Evolutionary conservation across 352 stramenopile species (phyloP).

Genomic region (Phytophthora chlamydospora): DNA sequence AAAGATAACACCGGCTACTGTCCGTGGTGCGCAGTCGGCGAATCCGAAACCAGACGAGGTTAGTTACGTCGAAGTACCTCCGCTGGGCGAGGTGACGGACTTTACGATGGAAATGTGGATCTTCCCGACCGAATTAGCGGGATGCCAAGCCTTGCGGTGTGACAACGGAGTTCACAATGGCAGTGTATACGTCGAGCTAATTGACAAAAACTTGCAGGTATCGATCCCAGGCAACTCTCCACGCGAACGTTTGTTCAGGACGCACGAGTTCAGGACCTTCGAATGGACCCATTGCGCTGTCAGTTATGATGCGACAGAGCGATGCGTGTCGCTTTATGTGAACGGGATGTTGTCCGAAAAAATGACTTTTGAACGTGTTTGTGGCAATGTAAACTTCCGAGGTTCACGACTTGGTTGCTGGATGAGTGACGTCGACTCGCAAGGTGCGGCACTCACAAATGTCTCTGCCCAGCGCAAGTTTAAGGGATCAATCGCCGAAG

Average conservation of each 20-base stretch:
- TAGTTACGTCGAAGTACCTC: conserved; percentile 71
- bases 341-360: conserved; percentile 54
- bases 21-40: conserved; percentile 22
- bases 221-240: conserved; percentile 75
- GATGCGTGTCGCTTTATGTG: conserved; percentile 49
- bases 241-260: conserved; percentile 71
- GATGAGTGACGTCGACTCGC: conserved; percentile 56
- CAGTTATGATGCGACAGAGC: conserved; percentile 44
- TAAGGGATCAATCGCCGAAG: conserved; percentile 75
- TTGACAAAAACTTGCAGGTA: conserved; percentile 70
- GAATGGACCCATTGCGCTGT: conserved; percentile 77
- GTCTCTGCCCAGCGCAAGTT: conserved; percentile 61
- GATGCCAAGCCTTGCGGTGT: conserved; percentile 70
- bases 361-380: conserved; percentile 51
- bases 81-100: conserved; percentile 61
- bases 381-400: conserved; percentile 54
- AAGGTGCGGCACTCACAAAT: conserved; percentile 39
- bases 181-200: conserved; percentile 77
- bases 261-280: conserved; percentile 55
- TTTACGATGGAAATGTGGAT: conserved; percentile 89
- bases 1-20: conserved; percentile 19
- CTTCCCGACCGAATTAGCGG: conserved; percentile 62
- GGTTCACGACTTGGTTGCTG: conserved; percentile 72
- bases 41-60: conserved; percentile 56
- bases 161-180: conserved; percentile 77